Evolutionary conservation across 352 stramenopile genomes (phyloP), one percentile per base, ranked within the genome.

Genomic region (Phytophthora tubulina): DNA sequence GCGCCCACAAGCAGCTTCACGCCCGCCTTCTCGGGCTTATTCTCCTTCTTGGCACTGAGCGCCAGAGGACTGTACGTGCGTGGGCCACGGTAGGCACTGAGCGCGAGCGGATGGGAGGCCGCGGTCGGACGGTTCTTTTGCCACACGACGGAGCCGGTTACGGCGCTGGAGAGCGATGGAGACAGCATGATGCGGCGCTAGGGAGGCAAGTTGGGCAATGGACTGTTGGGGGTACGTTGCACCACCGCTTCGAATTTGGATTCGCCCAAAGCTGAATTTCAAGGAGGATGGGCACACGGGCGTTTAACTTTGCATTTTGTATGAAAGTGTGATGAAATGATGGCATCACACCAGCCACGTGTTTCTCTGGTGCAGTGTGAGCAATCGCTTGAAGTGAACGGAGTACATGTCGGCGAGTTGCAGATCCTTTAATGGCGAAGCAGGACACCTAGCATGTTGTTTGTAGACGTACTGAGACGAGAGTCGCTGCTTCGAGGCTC

Each of bases 1-100:
- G 88, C 88, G 33, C 88, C 89, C 56, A 97, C 91, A 31, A 97
- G 66, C 45, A 97, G 76, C 84, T 97, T 96, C 42, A 90, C 70
- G 5, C 75, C 78, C 1, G 90, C 87, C 32, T 81, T 86, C 59
- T 96, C 86, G 13, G 67, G 60, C 49, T 73, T 71, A 56, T 62
- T 44, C 38, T 80, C 48, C 41, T 67, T 73, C 46, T 72, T 73
- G 31, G 56, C 39, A 46, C 73, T 83, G 9, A 81, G 62, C 32
- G 56, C 56, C 42, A 63, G 44, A 1, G 56, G 56, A n/a, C 17
- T 62, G 36, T 50, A 62, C 21, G 74, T 67, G 50, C 76, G 58
- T 21, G 63, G 55, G 39, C 32, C 36, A 31, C 57, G 32, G 45
- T 57, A 72, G 14, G 65, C 62, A 36, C 71, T 82, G 30, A 79